Evolutionary conservation across 2,329 filamentous ascomycete species (phyloP), one percentile per base, ranked within the genome.

Genomic region (Trichoderma atrobrunneum): DNA sequence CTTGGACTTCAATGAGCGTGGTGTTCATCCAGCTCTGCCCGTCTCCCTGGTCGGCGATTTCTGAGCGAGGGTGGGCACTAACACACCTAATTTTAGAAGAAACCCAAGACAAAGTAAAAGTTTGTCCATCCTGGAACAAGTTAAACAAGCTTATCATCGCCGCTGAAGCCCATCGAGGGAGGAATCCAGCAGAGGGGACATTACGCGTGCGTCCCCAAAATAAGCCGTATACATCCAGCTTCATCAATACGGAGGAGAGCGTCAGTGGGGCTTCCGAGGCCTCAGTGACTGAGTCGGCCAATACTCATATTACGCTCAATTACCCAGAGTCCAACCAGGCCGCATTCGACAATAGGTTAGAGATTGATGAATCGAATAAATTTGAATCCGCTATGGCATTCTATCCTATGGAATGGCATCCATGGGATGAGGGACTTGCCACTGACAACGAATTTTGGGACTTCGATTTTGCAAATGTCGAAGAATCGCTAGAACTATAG

Each of bases 1-100:
- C 76, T 2, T 79, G 78, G 78, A 74, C 75, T 39, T 77, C 78
- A 3, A 76, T 79, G 59, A 72, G 74, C 4, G 51, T 75, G 4
- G 75, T 78, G 10, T 74, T 79, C 26, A 71, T 73, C 16, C 76
- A 78, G 16, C 74, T 76, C 3, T 73, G 71, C 7, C 74, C 51
- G 8, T 66, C 68, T 7, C 72, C 72, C 7, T 79, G 78, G 78
- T 51, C n/a, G 43, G 10, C n/a, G 43, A 21, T 51, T 51, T 51
- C 43, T 24, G 43, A 51, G n/a, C 6, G 10, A 24, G 43, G 43
- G 7, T 51, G 43, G 43, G 43, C 43, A n/a, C 43, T 51, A 12
- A 51, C 43, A 11, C 43, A 12, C 43, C 43, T 21, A 21, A 51
- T 51, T 51, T 51, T 51, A 3, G n/a, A 51, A 51, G 43, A 51